Evolutionary conservation across 2,329 filamentous ascomycete species (phyloP).

Genomic region (Fusarium liriodendri): DNA sequence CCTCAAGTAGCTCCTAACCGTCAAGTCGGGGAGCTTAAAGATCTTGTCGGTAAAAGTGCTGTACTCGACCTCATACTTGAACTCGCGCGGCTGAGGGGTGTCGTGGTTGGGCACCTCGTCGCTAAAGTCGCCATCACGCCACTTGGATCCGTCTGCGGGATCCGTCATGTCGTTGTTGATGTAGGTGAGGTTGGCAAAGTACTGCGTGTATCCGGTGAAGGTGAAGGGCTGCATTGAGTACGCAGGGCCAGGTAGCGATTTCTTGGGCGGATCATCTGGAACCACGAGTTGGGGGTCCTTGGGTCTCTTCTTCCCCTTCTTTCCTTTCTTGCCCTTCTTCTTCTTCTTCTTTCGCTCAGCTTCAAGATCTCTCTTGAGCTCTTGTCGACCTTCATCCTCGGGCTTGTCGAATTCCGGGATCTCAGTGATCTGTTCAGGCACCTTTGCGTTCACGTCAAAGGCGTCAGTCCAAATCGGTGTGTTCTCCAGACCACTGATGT

Average conservation of each 20-base stretch:
- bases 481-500: conserved; percentile 80
- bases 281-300: conserved; percentile 71
- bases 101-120: conserved; percentile 64
- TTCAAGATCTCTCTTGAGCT: conserved; percentile 45
- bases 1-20: conserved; percentile 82
- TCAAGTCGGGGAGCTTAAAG: conserved; percentile 84
- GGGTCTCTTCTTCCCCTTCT: conserved; percentile 57
- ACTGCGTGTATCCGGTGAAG: conserved; percentile 85
- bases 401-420: conserved; percentile 40
- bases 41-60: conserved; percentile 80
- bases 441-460: conserved; percentile 24
- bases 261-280: conserved; percentile 79
- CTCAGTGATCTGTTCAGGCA: conserved; percentile 10
- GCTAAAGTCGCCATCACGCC: conserved; percentile 73
- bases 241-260: conserved; percentile 83
- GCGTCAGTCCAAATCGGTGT: conserved; percentile 58
- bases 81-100: conserved; percentile 69
- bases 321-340: conserved; percentile 44
- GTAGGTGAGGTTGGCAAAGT: conserved; percentile 91
- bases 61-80: conserved; percentile 87
- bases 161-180: conserved; percentile 79
- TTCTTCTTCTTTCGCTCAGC: conserved; percentile 47
- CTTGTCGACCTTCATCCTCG: conserved; percentile 44
- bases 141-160: conserved; percentile 55
- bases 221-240: conserved; percentile 89